phyloP scores from a whole-genome alignment of 2,329 filamentous ascomycete genomes.

The Macrophomina pseudophaseolina region DNA sequence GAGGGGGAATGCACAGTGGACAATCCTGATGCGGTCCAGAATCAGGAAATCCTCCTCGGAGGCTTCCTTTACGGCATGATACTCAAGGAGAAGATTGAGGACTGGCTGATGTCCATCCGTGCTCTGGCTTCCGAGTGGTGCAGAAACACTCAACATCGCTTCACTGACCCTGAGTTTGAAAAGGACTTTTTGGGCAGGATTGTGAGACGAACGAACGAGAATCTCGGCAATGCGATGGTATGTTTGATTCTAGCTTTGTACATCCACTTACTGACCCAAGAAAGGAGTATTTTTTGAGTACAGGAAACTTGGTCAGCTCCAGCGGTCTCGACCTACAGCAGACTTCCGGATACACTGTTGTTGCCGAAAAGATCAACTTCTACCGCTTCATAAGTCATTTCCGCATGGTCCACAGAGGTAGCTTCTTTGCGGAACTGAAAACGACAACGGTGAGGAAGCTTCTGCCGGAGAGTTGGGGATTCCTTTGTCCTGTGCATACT shows the following conservation, averaged over 20 bases:
- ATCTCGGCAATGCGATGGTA: constrained; percentile 75
- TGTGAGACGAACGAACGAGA: constrained; percentile 82
- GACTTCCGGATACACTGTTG: constrained; percentile 91
- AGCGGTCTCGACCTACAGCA: constrained; percentile 95
- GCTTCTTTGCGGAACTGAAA: constrained; percentile 97
- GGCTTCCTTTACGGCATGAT: constrained; percentile 96
- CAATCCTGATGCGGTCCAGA: constrained; percentile 95
- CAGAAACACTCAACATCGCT: constrained; percentile 59
- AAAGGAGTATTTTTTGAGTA: constrained; percentile 89
- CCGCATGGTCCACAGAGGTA: constrained; percentile 98
- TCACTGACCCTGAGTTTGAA: constrained; percentile 76
- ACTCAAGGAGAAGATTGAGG: constrained; percentile 90
- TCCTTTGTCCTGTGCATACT: constrained; percentile 95
- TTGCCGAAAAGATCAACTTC: constrained; percentile 99
- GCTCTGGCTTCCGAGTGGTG: constrained; percentile 60
- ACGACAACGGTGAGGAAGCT: constrained; percentile 96
- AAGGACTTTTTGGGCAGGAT: constrained; percentile 81
- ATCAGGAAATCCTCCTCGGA: constrained; percentile 91
- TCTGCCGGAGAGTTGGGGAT: constrained; percentile 96
- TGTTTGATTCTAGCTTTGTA: too few relatives aligned
- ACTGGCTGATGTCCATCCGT: constrained; percentile 75
- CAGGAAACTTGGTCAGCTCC: constrained; percentile 88
- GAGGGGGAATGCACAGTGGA: constrained; percentile 92
- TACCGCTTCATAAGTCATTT: constrained; percentile 98
- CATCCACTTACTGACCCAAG: too few relatives aligned